A percentile compares a stretch with the other conserved stretches of the same genome.
phyloP scores from a whole-genome alignment of 2,329 filamentous ascomycete genomes.

The Septoria petroselini region DNA sequence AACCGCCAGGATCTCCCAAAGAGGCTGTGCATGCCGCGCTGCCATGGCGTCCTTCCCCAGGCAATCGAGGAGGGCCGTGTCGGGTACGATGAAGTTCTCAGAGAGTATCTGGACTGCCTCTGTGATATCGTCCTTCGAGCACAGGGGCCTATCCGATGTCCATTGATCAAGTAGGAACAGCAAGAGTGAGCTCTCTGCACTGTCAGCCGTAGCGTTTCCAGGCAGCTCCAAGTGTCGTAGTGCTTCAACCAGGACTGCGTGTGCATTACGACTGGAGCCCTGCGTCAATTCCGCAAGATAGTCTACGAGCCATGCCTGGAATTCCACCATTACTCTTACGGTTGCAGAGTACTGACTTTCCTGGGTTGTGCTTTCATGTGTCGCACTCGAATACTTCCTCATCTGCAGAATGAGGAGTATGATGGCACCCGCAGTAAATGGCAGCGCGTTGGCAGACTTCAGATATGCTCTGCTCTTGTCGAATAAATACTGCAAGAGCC shows the following conservation, averaged over 20 bases:
- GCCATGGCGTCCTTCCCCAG: slow-evolving; percentile 66
- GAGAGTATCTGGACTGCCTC: slow-evolving; percentile 72
- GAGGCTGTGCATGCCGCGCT: slow-evolving; percentile 35
- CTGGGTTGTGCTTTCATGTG: slow-evolving; percentile 69
- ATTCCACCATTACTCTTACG: slow-evolving; percentile 69
- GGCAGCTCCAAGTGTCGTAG: slow-evolving; percentile 56
- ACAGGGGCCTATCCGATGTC: slow-evolving; percentile 57
- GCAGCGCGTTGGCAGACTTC: slow-evolving; percentile 50
- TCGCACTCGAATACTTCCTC: slow-evolving; percentile 45
- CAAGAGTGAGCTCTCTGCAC: slow-evolving; percentile 75
- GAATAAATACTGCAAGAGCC: slow-evolving; percentile 80
- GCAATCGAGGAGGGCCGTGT: slow-evolving; percentile 61
- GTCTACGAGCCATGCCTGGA: slow-evolving; percentile 73
- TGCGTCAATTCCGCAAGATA: slow-evolving; percentile 54
- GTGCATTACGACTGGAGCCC: not conserved
- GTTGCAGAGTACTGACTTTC: slow-evolving; percentile 78
- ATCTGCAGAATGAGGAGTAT: slow-evolving; percentile 77
- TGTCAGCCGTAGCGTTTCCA: slow-evolving; percentile 66
- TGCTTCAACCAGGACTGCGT: slow-evolving; percentile 20
- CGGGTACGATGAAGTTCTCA: slow-evolving; percentile 65
- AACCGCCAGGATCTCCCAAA: slow-evolving; percentile 28
- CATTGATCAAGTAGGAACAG: slow-evolving; percentile 77
- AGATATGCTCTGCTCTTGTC: slow-evolving; percentile 65
- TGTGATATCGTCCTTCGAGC: slow-evolving; percentile 67
- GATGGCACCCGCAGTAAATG: slow-evolving; percentile 76